These are phyloP conservation scores for Xylariaceae sp. DNA, from an alignment of 2,329 filamentous ascomycete species.

Conservation along the genomic window DNA sequence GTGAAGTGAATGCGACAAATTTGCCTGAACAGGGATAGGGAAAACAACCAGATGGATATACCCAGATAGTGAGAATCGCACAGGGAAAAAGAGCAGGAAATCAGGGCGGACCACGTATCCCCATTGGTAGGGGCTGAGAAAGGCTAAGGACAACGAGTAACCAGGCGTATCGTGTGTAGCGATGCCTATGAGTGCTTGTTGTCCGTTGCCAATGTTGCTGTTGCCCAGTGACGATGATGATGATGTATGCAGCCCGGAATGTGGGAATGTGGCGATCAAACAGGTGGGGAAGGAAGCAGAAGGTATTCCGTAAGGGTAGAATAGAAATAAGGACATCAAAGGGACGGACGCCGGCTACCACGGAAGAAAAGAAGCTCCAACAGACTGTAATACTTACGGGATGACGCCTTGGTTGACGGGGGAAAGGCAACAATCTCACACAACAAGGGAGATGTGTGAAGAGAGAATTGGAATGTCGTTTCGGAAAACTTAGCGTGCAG, in stretches of 20 bases:
- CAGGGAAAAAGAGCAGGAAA: neutral
- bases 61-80: neutral
- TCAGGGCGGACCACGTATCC: neutral
- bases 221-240: neutral
- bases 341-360: neutral
- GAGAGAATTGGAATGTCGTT: neutral
- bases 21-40: neutral
- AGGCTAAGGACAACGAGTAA: neutral
- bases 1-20: slow-evolving; percentile 2
- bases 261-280: neutral
- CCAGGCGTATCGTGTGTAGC: neutral
- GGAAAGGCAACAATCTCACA: neutral
- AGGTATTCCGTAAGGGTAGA: neutral
- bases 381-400: neutral
- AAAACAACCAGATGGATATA: neutral
- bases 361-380: neutral
- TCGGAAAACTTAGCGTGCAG: neutral
- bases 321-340: neutral
- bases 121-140: neutral
- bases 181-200: slow-evolving; percentile 1
- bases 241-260: neutral
- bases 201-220: too few species aligned
- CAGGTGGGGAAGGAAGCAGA: neutral
- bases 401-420: neutral
- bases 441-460: neutral